Conservation (phyloP, 345 rosid species). For the Syzygium aromaticum region DNA sequence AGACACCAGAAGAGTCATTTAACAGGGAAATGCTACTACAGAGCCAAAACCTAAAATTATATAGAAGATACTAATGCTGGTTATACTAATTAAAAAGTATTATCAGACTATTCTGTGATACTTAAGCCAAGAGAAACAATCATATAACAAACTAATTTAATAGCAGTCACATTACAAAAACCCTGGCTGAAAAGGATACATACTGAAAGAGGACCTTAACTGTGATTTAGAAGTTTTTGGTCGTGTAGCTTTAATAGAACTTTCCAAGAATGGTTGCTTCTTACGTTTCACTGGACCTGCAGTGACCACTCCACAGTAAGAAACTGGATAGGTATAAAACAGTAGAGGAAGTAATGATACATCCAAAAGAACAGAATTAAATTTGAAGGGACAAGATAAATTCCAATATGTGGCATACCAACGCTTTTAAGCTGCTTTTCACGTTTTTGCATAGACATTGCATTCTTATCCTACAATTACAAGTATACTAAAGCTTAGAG, state of each 20-base stretch:
- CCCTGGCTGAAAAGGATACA: not conserved
- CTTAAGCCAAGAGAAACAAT: not conserved
- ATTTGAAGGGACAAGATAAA: constrained; percentile 1
- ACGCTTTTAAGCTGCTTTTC: constrained; percentile 50
- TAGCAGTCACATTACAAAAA: not conserved
- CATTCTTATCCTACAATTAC: constrained; percentile 40
- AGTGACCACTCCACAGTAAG: not conserved
- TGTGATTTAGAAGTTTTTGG: constrained; percentile 45
- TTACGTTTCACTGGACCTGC: constrained; percentile 77
- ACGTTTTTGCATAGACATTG: constrained; percentile 30
- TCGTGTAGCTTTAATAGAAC: constrained; percentile 35
- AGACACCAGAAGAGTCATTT: not conserved
- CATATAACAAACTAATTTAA: not conserved
- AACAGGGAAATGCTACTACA: not conserved
- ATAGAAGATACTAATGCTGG: not conserved
- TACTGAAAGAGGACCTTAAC: constrained; percentile 32
- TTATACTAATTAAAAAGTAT: not conserved
- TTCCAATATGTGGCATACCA: constrained; percentile 27
- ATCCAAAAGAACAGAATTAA: constrained; percentile 4
- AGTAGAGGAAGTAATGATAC: not conserved
- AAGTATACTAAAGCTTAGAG: not conserved
- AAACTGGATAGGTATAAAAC: not conserved
- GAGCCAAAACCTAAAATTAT: not conserved
- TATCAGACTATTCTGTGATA: not conserved
- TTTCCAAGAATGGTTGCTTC: constrained; percentile 38